Evolutionary conservation across 1,139 yeast species (phyloP).

Genomic region (Suzukiozyma palmioleophila): DNA sequence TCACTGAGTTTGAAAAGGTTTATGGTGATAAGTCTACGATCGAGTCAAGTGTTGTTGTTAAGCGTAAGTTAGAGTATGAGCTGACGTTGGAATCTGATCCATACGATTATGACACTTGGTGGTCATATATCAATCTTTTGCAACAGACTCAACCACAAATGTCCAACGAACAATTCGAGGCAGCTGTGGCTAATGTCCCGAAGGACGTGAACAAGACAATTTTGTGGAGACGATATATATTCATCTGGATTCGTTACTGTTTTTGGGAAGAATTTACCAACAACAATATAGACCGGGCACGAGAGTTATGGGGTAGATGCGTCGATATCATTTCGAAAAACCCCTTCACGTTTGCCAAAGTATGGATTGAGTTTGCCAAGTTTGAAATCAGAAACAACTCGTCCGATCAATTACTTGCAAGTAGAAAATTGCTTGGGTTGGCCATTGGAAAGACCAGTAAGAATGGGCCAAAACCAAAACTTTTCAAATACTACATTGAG

Average conservation of each 20-base stretch:
- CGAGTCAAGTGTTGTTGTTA: slow-evolving; percentile 46
- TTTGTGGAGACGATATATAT: slow-evolving; percentile 65
- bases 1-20: slow-evolving; percentile 60
- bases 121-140: slow-evolving; percentile 57
- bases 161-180: slow-evolving; percentile 31
- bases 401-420: slow-evolving; percentile 34
- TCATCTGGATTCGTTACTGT: slow-evolving; percentile 66
- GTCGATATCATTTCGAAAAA: slow-evolving; percentile 53
- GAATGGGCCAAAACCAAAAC: slow-evolving; percentile 50
- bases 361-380: slow-evolving; percentile 70
- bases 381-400: slow-evolving; percentile 63
- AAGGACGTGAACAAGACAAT: slow-evolving; percentile 31
- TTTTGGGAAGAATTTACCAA: slow-evolving; percentile 55
- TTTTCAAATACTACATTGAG: slow-evolving; percentile 61
- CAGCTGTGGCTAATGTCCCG: slow-evolving; percentile 40
- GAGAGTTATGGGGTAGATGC: slow-evolving; percentile 49
- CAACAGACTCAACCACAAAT: slow-evolving; percentile 22
- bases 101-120: slow-evolving; percentile 74
- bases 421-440: slow-evolving; percentile 70
- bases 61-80: slow-evolving; percentile 56
- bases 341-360: slow-evolving; percentile 60
- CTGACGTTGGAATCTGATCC: slow-evolving; percentile 44
- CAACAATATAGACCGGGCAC: slow-evolving; percentile 41
- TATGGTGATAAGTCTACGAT: slow-evolving; percentile 55
- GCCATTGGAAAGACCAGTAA: slow-evolving; percentile 53